phyloP scores from a whole-genome alignment of 73 alveolate genomes.

The Durusdinium trenchii region DNA sequence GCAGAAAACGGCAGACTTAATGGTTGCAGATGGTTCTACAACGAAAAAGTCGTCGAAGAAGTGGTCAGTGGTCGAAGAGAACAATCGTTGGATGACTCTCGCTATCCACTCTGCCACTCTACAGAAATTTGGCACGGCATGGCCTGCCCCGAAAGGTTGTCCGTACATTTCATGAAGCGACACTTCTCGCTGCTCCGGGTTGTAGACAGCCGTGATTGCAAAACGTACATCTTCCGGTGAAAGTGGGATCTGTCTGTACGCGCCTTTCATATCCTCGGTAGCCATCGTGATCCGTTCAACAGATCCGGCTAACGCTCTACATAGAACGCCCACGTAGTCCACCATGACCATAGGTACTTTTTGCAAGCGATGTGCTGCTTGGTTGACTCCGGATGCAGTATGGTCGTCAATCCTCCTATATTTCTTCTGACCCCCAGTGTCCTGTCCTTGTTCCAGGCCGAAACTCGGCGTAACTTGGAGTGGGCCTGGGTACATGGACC shows the following conservation, averaged over 20 bases:
- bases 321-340: neutral
- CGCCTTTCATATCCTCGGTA: neutral
- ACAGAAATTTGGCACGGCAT: slow-evolving; percentile 6
- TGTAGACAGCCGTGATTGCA: neutral
- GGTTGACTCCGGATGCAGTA: neutral
- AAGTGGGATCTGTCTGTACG: neutral
- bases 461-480: neutral
- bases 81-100: neutral
- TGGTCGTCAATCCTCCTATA: neutral
- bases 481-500: neutral
- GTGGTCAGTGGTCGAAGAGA: neutral
- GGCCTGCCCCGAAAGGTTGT: slow-evolving; percentile 25
- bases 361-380: neutral
- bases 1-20: neutral
- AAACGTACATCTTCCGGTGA: neutral
- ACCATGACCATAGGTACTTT: neutral
- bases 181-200: neutral
- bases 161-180: no score
- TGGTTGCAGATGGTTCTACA: neutral
- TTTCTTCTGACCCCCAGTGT: neutral
- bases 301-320: neutral
- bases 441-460: neutral
- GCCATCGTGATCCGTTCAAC: neutral
- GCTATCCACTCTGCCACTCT: neutral
- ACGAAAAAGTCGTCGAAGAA: no score